Base-by-base conservation (phyloP, 495 filamentous ascomycete genomes). In the Xylaria castorea region DNA sequence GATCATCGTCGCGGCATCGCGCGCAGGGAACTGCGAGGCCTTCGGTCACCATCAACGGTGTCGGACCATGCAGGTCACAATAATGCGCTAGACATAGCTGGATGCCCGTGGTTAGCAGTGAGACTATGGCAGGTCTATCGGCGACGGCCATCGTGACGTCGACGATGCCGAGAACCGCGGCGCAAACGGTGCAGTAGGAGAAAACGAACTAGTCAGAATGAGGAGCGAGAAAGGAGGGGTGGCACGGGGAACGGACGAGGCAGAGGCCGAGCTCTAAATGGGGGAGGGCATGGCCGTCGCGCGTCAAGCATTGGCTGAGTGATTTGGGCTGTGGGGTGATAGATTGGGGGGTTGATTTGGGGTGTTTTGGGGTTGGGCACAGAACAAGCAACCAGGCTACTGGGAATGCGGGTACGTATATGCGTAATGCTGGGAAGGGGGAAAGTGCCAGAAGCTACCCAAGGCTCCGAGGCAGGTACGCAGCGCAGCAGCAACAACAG, bases 51-150 rank as follows among this genome's bases (percentile, higher is more conserved):
- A 98, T 92, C 81, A 98, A 91, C 66, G 94, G 96, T 63, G 94
- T 97, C 16, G 95, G 95, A 72, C 95, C 95, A 87, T 98, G 94
- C 77, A 94, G 87, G 82, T 98, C 95, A 86, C 95, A 98, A 82
- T 97, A 98, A 84, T 98, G 95, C 78, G 95, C 95, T 75, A 98
- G 89, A 80, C 94, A 97, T 78, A 97, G 89, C 95, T 98, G 83
- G 71, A 87, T 69, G 62, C 77, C 74, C 40, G 75, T 75, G 20
- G 81, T 86, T 75, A 86, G 83, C 81, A 76, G 40, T 65, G 78
- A 75, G 22, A 75, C 75, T 61, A 80, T 66, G 48, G 76, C 71
- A 60, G 74, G 74, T 48, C 73, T 74, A n/a, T 44, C 70, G 68
- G 73, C 71, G 70, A 78, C 63, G 27, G 75, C 73, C 78, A 78